These are phyloP conservation scores for Atalantia buxifolia DNA, from an alignment of 345 rosid species.

Conservation along the genomic window DNA sequence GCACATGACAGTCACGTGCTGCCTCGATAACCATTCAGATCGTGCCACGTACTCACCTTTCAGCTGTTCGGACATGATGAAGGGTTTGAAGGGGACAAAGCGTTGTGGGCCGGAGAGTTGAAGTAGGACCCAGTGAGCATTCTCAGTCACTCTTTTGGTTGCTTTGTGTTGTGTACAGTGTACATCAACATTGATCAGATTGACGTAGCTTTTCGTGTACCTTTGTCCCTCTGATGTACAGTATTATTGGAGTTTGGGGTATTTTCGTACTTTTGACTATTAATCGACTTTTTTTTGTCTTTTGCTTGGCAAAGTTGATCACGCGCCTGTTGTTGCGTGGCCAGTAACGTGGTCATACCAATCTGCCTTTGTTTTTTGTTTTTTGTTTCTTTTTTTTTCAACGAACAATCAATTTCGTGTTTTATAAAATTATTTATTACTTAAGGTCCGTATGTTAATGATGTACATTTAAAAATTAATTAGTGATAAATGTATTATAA, in stretches of 20 bases:
- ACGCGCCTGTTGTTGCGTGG: background rate
- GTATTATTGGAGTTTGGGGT: background rate
- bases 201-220: background rate
- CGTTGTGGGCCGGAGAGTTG: background rate
- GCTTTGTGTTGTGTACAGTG: background rate
- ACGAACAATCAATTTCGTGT: no score
- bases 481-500: no score
- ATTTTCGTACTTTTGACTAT: slow-evolving; percentile 15
- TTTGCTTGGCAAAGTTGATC: background rate
- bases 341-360: background rate
- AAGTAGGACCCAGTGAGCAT: background rate
- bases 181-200: slow-evolving; percentile 14
- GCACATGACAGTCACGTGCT: slow-evolving; percentile 26
- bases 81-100: slow-evolving; percentile 28
- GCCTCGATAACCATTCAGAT: background rate
- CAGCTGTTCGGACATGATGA: background rate
- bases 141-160: no score
- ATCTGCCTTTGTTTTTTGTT: no score
- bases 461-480: no score
- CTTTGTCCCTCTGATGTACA: background rate
- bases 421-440: no score
- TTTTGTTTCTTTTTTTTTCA: no score
- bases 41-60: background rate
- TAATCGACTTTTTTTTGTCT: background rate
- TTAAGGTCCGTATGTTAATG: no score